Conservation (phyloP, 2,329 filamentous ascomycete genomes). For the Fusarium temperatum region DNA sequence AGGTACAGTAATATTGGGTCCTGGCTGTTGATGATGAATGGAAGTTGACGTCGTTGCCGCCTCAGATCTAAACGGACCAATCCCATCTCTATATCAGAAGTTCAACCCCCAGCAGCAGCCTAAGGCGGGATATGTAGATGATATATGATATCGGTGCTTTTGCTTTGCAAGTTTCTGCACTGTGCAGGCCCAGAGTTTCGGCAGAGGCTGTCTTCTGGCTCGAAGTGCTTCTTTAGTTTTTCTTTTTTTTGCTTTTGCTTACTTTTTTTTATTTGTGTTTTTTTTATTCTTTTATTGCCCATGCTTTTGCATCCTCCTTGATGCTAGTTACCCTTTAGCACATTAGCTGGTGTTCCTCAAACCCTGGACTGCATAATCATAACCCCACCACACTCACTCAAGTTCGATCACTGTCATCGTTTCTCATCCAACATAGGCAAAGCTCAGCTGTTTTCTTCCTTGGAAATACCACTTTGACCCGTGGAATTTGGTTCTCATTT, state of each 20-base stretch:
- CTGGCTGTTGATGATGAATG: background rate
- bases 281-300: background rate
- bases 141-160: slow-evolving; percentile 6
- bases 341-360: slow-evolving; percentile 14
- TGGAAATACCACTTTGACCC: slow-evolving; percentile 10
- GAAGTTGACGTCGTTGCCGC: background rate
- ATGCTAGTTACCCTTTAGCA: background rate
- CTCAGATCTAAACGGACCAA: slow-evolving; percentile 1
- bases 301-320: slow-evolving; percentile 5
- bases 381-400: slow-evolving; percentile 39
- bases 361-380: slow-evolving; percentile 37
- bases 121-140: background rate
- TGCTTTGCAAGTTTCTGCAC: background rate
- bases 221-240: slow-evolving; percentile 8
- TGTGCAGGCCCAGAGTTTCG: slow-evolving; percentile 15
- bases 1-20: background rate
- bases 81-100: background rate
- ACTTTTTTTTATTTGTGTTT: background rate
- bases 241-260: background rate
- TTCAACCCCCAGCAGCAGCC: background rate
- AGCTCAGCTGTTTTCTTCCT: slow-evolving; percentile 1
- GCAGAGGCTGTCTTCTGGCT: background rate
- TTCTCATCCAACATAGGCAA: slow-evolving; percentile 22
- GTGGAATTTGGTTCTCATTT: background rate
- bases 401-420: slow-evolving; percentile 9